phyloP scores from a whole-genome alignment of 805 yeast genomes.

The Lachancea meyersii region DNA sequence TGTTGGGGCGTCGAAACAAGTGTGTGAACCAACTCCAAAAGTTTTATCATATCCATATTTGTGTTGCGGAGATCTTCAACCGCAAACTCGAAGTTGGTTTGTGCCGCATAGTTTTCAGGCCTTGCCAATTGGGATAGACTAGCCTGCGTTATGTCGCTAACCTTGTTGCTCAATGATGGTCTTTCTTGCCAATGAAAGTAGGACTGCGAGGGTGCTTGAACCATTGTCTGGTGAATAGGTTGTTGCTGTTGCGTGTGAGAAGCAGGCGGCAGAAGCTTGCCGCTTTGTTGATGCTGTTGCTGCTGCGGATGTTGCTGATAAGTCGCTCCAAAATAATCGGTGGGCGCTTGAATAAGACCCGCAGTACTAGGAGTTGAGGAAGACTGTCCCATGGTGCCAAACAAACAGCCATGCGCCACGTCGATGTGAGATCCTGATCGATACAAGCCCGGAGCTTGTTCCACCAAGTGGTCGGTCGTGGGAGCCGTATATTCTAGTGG shows the following conservation, averaged over 20 bases:
- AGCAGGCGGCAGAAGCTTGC: slow-evolving; percentile 4
- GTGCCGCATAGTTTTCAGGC: slow-evolving; percentile 39
- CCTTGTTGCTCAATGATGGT: slow-evolving; percentile 10
- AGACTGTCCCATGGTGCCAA: background rate
- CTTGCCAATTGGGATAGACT: slow-evolving; percentile 31
- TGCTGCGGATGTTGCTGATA: slow-evolving; percentile 11
- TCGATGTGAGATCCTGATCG: background rate
- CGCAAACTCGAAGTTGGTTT: slow-evolving; percentile 42
- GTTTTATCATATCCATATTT: slow-evolving; percentile 47
- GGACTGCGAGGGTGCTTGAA: slow-evolving; percentile 3
- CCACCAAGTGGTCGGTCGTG: slow-evolving; percentile 3
- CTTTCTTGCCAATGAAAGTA: slow-evolving; percentile 8
- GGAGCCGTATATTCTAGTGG: slow-evolving; percentile 1
- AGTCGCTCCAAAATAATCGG: slow-evolving; percentile 4
- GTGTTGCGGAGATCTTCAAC: slow-evolving; percentile 43
- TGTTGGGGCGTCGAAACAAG: slow-evolving; percentile 2
- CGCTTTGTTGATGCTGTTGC: slow-evolving; percentile 12
- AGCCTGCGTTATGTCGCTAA: slow-evolving; percentile 36
- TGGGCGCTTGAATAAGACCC: background rate
- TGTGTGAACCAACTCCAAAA: slow-evolving; percentile 42
- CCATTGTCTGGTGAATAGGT: slow-evolving; percentile 10
- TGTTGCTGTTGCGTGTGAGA: slow-evolving; percentile 10
- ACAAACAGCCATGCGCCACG: background rate
- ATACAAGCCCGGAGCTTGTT: background rate
- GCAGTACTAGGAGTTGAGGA: background rate